Percentiles rank a stretch among this genome's conserved stretches.
phyloP scores from a whole-genome alignment of 805 yeast genomes.

The Lachancea waltii region DNA sequence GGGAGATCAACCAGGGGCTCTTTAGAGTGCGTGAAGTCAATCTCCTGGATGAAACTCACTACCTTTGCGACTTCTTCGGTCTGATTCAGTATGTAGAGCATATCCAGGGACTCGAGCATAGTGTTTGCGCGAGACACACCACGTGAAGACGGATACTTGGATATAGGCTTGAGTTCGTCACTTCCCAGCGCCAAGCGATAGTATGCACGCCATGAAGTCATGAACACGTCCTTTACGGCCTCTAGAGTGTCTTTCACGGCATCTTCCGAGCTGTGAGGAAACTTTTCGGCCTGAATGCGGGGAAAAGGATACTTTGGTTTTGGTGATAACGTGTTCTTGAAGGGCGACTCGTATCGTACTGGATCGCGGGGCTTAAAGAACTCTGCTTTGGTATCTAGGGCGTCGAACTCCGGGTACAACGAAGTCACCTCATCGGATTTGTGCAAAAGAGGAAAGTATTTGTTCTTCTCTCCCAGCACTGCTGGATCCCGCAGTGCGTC shows the following conservation, averaged over 20 bases:
- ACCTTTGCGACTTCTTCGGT: constrained; percentile 36
- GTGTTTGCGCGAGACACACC: constrained; percentile 52
- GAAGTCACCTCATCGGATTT: constrained; percentile 1
- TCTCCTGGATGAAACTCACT: constrained; percentile 30
- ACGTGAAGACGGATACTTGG: constrained; percentile 25
- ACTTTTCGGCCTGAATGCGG: constrained; percentile 26
- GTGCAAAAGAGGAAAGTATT: constrained; percentile 35
- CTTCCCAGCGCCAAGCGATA: constrained; percentile 39
- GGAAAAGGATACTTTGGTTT: constrained; percentile 16
- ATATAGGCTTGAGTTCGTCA: constrained; percentile 40
- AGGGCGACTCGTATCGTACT: constrained; percentile 21
- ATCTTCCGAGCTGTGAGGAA: constrained; percentile 17
- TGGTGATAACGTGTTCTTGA: constrained; percentile 14
- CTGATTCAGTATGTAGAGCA: constrained; percentile 42
- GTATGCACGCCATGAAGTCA: constrained; percentile 41
- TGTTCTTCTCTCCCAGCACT: constrained; percentile 31
- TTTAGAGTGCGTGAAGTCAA: constrained; percentile 37
- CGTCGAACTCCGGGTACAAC: constrained; percentile 10
- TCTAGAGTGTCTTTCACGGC: constrained; percentile 19
- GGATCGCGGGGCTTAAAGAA: constrained; percentile 22
- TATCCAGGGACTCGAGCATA: constrained; percentile 42
- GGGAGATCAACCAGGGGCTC: constrained; percentile 41
- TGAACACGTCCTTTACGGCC: constrained; percentile 34
- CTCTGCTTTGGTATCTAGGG: constrained; percentile 16
- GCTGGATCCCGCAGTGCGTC: constrained; percentile 19